Evolutionary conservation across 1,139 yeast genomes (phyloP).

Genomic region (Lodderomyces pseudojiufengensis): DNA sequence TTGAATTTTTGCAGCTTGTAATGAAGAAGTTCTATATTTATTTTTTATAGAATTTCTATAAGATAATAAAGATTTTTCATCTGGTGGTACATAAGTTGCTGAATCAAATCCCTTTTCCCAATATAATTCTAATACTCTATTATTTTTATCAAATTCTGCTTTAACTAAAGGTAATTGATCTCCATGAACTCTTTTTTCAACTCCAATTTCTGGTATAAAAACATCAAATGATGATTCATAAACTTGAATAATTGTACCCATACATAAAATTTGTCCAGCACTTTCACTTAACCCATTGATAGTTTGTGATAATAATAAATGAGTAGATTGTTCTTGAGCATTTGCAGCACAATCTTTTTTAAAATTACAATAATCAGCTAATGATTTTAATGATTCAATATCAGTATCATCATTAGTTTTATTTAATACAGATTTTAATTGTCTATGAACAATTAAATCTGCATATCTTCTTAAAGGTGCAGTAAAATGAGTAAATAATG

Average conservation of each 20-base stretch:
- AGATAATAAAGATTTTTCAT: constrained; percentile 73
- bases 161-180: constrained; percentile 90
- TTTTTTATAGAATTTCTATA: constrained; percentile 76
- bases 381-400: constrained; percentile 68
- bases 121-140: constrained; percentile 70
- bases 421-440: constrained; percentile 64
- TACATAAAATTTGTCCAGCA: constrained; percentile 77
- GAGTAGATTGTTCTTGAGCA: constrained; percentile 95
- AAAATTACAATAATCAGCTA: constrained; percentile 90
- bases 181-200: constrained; percentile 96
- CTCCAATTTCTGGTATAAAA: constrained; percentile 89
- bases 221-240: constrained; percentile 96
- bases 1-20: constrained; percentile 63
- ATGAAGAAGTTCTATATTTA: constrained; percentile 70
- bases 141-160: constrained; percentile 81
- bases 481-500: constrained; percentile 90
- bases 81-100: constrained; percentile 87
- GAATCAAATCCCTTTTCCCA: constrained; percentile 94
- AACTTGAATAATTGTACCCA: constrained; percentile 88
- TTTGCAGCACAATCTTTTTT: constrained; percentile 90
- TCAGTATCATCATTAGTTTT: constrained; percentile 35
- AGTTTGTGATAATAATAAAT: constrained; percentile 77
- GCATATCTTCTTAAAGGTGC: constrained; percentile 91
- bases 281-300: constrained; percentile 73
- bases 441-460: constrained; percentile 89